Evolutionary conservation across 768 basidiomycete genomes (phyloP), one percentile per base, ranked within the genome.

Genomic region (Suillus discolor): DNA sequence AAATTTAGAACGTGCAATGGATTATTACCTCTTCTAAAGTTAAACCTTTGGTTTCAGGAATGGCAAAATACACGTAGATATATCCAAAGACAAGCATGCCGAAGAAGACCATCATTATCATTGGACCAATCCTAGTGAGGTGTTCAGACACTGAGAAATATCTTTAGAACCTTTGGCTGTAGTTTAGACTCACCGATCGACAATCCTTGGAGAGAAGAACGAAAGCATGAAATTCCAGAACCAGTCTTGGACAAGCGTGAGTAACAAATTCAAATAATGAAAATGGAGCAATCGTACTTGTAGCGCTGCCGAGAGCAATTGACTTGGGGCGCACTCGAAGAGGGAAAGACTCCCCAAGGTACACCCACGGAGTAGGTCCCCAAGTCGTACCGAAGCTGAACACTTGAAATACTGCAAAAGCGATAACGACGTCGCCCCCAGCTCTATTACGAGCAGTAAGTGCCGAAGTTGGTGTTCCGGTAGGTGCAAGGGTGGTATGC

Each of bases 21-120:
- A 69, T 38, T 66, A 74, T 38, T 63, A 86, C 88, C 81, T 91
- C 89, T 79, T 93, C 91, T 67, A 92, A 75, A 62, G 86, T 86
- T 25, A 93, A 83, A 13, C 91, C 91, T 74, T 87, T 93, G 28
- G 90, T 93, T 80, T 94, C 93, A 25, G 92, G 92, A 57, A 94
- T 85, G 74, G 88, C 85, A 62, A 92, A 76, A 75, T 88, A 91
- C 31, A 92, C 91, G 72, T 91, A 94, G 65, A 85, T 74, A 71
- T 83, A 88, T 44, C 89, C 91, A 70, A 90, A 85, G 28, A 87
- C 67, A 11, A 91, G 81, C 86, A 90, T 86, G 62, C 90, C 88
- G 73, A 86, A 91, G 82, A 93, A 93, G 72, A 92, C 87, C 66
- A 92, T 75, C 47, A 91, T 79, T 73, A 93, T 92, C 67, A 91